phyloP scores from a whole-genome alignment of 2,329 filamentous ascomycete species.

The Aspergillus neoniger region DNA sequence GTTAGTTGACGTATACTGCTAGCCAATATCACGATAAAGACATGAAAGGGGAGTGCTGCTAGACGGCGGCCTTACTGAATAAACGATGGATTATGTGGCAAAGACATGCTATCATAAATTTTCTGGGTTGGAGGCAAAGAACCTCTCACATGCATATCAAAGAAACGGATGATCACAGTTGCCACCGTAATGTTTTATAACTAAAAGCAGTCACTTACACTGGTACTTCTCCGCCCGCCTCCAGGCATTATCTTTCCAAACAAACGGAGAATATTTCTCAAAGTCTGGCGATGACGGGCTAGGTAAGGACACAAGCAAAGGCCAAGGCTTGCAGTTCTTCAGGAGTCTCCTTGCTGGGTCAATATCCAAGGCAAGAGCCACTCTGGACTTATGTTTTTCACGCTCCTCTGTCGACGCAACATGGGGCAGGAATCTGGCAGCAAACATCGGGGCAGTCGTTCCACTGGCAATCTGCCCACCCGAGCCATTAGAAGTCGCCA shows the following conservation, averaged over 20 bases:
- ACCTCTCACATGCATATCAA: background rate
- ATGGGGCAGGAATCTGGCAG: conserved; percentile 57
- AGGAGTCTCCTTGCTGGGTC: conserved; percentile 69
- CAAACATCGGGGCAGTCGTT: conserved; percentile 68
- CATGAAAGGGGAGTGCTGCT: background rate
- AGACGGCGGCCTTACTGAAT: background rate
- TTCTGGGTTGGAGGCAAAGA: no score
- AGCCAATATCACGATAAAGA: background rate
- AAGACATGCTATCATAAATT: background rate
- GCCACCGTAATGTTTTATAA: background rate
- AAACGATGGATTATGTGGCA: background rate
- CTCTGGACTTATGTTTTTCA: conserved; percentile 69
- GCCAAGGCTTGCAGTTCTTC: conserved; percentile 47
- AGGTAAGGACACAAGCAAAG: conserved; percentile 25
- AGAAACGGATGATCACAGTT: no score
- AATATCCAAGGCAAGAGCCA: conserved; percentile 80
- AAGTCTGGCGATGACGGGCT: conserved; percentile 29
- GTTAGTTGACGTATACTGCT: background rate
- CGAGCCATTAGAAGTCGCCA: conserved; percentile 60
- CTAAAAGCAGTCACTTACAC: conserved; percentile 33
- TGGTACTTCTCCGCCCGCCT: conserved; percentile 31
- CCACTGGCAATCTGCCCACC: conserved; percentile 68
- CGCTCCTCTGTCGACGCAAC: conserved; percentile 60
- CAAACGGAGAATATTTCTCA: conserved; percentile 35
- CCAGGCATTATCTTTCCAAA: conserved; percentile 46